Evolutionary conservation across 1,139 yeast species (phyloP).

Genomic region (Saccharomyces uvarum): DNA sequence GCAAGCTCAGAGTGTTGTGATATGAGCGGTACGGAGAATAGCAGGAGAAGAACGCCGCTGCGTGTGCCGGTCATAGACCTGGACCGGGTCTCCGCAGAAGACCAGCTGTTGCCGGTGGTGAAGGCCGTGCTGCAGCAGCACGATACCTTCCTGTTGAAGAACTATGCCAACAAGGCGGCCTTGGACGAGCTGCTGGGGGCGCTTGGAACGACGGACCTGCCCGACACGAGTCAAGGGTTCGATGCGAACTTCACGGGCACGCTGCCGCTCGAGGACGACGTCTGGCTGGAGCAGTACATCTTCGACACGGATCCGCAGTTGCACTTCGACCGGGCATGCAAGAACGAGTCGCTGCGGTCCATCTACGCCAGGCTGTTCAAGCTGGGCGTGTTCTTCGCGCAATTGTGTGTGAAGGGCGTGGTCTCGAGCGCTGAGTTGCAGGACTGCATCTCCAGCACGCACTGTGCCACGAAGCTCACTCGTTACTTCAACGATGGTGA

Average conservation of each 20-base stretch:
- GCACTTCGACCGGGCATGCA: constrained; percentile 13
- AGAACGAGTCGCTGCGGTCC: constrained; percentile 11
- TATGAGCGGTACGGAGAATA: not conserved
- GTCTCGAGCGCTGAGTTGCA: constrained; percentile 4
- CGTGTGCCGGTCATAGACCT: constrained; percentile 23
- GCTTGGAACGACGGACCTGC: constrained; percentile 8
- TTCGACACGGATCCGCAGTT: constrained; percentile 14
- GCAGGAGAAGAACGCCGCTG: not conserved
- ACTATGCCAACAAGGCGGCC: constrained; percentile 24
- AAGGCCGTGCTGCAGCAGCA: constrained; percentile 15
- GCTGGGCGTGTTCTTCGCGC: constrained; percentile 20
- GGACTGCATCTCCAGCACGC: constrained; percentile 5
- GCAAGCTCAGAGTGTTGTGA: not conserved
- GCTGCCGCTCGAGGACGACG: constrained; percentile 11
- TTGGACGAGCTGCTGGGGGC: constrained; percentile 12
- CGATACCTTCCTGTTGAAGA: constrained; percentile 27
- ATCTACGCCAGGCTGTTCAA: constrained; percentile 18
- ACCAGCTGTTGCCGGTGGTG: constrained; percentile 20
- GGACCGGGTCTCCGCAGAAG: constrained; percentile 18
- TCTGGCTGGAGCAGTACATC: constrained; percentile 25
- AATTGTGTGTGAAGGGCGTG: constrained; percentile 17
- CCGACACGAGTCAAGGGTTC: constrained; percentile 16
- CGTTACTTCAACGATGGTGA: constrained; percentile 14
- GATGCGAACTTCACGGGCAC: constrained; percentile 28
- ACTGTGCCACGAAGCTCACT: constrained; percentile 14